Percentiles rank a stretch among this genome's conserved stretches.
phyloP scores from a whole-genome alignment of 768 basidiomycete species.

The Lentinula sp. region DNA sequence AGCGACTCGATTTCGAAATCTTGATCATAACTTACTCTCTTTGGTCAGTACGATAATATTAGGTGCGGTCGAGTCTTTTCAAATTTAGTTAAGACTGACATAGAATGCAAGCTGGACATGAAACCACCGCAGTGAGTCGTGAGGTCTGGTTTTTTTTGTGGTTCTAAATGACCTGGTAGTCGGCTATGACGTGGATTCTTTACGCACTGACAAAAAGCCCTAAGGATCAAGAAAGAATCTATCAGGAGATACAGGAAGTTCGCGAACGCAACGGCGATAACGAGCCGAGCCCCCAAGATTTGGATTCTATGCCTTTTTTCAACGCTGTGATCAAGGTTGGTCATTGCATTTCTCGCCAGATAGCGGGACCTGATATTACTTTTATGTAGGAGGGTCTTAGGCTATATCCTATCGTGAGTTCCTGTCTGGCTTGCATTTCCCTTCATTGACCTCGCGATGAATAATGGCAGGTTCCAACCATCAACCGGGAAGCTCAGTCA shows the following conservation, averaged over 20 bases:
- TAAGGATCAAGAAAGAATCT: slow-evolving; percentile 52
- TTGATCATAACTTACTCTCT: not conserved
- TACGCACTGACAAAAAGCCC: slow-evolving; percentile 56
- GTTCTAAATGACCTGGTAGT: slow-evolving; percentile 10
- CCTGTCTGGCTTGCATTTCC: too few relatives aligned
- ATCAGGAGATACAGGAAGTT: slow-evolving; percentile 43
- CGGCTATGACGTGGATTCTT: slow-evolving; percentile 52
- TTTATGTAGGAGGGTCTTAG: slow-evolving; percentile 21
- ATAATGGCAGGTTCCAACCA: not conserved
- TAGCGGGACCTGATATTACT: not conserved
- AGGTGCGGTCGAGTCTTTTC: not conserved
- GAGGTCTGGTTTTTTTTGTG: slow-evolving; percentile 10
- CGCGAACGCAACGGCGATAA: slow-evolving; percentile 8
- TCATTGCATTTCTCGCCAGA: not conserved
- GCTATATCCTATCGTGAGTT: slow-evolving; percentile 22
- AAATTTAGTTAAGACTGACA: not conserved
- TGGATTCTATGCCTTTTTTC: slow-evolving; percentile 26
- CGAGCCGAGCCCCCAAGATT: slow-evolving; percentile 16
- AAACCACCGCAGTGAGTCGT: slow-evolving; percentile 37
- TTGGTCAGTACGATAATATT: not conserved
- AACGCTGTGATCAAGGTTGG: slow-evolving; percentile 17
- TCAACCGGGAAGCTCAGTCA: not conserved
- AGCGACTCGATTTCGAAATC: not conserved
- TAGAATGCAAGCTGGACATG: slow-evolving; percentile 25
- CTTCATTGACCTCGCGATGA: too few relatives aligned